Base-by-base conservation (phyloP, 2,329 filamentous ascomycete species). In the Endoconidiophora laricicola region DNA sequence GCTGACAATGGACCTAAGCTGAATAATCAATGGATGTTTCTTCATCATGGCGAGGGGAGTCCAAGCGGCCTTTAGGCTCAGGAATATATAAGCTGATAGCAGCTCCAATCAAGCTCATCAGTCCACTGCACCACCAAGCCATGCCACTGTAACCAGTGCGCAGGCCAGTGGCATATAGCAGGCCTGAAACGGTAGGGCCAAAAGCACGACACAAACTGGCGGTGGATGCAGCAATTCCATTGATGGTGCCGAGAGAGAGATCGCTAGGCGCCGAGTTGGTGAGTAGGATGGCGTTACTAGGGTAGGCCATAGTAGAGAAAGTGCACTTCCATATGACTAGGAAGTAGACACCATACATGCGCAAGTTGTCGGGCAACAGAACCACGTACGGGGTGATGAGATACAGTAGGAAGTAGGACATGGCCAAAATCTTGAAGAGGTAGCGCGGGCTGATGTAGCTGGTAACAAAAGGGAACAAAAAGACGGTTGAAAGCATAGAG, bases 241-340 rank as follows among this genome's bases (percentile, higher is more conserved):
- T 96, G 63, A 98, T 83, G 0, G 84, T 88, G 2, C 91, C 91
- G 1, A 96, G 77, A 1, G 93, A 83, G 46, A 85, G 75, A 50
- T 83, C 82, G 6, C 82, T 88, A 0, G 87, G 86, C 0, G 88
- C 84, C 14, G 86, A 82, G 63, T 96, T 94, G 53, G 86, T 84
- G 26, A 94, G 74, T 52, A 98, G 77, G 52, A 96, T 93, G 9
- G 83, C 82, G 57, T 88, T 87, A 58, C 83, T 85, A 9, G 91
- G 91, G 64, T 94, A 96, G 0, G 88, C 82, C 65, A 95, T 80
- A 43, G 86, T 88, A 58, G 90, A 80, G 58, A 91, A 87, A 0
- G 86, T 93, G 61, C 93, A 94, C 65, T 95, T 96, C 80, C 84
- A 86, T 56, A 94, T 74, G 9, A 96, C 73, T 22, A 90, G 71